Percentiles rank a stretch among this genome's conserved stretches.
phyloP scores from a whole-genome alignment of 2,329 filamentous ascomycete genomes.

The Claviceps pazoutovae region DNA sequence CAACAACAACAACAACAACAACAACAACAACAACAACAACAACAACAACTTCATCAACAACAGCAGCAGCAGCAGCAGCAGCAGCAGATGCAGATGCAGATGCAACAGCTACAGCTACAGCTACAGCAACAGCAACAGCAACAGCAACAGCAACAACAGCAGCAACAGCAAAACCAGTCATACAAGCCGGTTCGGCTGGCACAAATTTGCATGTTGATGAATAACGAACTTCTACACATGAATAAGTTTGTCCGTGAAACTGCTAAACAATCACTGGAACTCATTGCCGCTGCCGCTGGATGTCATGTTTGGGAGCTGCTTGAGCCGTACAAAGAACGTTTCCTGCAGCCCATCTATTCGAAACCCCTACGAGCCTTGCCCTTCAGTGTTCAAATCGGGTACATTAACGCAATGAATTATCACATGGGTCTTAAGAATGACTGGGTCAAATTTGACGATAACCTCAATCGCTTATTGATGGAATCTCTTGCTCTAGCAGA shows the following conservation, averaged over 20 bases:
- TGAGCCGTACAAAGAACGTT: constrained; percentile 74
- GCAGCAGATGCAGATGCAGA: constrained; percentile 33
- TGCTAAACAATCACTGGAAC: constrained; percentile 64
- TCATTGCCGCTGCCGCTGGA: constrained; percentile 64
- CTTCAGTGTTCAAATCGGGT: constrained; percentile 91
- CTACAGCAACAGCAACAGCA: constrained; percentile 25
- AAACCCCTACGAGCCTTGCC: constrained; percentile 88
- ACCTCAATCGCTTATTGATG: constrained; percentile 77
- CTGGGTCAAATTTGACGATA: constrained; percentile 84
- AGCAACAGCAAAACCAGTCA: constrained; percentile 24
- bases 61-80: constrained; percentile 28
- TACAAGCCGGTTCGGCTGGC: constrained; percentile 44
- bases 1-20: constrained; percentile 35
- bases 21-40: constrained; percentile 33
- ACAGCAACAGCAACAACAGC: constrained; percentile 30
- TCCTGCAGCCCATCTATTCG: constrained; percentile 84
- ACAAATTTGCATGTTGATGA: constrained; percentile 70
- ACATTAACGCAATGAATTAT: constrained; percentile 94
- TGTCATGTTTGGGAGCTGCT: constrained; percentile 80
- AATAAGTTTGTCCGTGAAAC: constrained; percentile 88
- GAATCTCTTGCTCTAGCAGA: constrained; percentile 90
- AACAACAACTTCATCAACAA: constrained; percentile 25
- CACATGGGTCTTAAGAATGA: constrained; percentile 80
- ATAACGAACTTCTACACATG: constrained; percentile 84
- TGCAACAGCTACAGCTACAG: constrained; percentile 16